Conservation (phyloP, 78 protist genomes). For the Cyanophora paradoxa region DNA sequence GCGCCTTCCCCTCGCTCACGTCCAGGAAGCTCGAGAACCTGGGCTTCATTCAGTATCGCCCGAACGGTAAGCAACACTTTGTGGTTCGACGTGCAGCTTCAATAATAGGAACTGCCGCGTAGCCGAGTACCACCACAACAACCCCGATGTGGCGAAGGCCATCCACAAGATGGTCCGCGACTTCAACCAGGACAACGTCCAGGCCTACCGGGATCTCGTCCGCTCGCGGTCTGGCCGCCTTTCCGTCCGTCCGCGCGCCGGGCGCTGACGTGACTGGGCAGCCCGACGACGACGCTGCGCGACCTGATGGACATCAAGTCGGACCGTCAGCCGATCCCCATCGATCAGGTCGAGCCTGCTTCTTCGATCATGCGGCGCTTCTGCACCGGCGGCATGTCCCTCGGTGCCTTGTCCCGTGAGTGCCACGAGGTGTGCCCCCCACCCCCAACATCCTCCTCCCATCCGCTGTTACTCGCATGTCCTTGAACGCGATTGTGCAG, state of each 20-base stretch:
- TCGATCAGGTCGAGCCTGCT: constrained; percentile 46
- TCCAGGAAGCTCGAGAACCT: too few relatives aligned
- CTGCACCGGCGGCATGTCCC: constrained; percentile 80
- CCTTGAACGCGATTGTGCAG: too few relatives aligned
- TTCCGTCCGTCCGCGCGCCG: too few relatives aligned
- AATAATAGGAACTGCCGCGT: too few relatives aligned
- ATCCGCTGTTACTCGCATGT: too few relatives aligned
- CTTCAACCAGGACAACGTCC: background rate
- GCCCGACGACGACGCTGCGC: constrained; percentile 7
- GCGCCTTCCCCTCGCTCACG: too few relatives aligned
- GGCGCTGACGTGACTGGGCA: too few relatives aligned
- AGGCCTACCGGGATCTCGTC: background rate
- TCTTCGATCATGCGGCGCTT: constrained; percentile 58
- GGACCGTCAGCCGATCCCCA: constrained; percentile 29
- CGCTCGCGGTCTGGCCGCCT: too few relatives aligned
- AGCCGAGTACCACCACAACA: constrained; percentile 34
- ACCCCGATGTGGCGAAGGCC: constrained; percentile 17
- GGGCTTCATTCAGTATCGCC: too few relatives aligned
- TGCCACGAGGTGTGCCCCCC: constrained; percentile 65
- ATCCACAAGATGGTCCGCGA: constrained; percentile 20
- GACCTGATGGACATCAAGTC: constrained; percentile 29
- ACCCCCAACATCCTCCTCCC: too few relatives aligned
- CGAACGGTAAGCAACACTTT: too few relatives aligned
- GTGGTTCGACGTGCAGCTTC: too few relatives aligned
- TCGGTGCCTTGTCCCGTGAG: constrained; percentile 69